Evolutionary conservation across 305 asterid species (phyloP), one percentile per base, ranked within the genome.

Genomic region (Rubia peregrina): DNA sequence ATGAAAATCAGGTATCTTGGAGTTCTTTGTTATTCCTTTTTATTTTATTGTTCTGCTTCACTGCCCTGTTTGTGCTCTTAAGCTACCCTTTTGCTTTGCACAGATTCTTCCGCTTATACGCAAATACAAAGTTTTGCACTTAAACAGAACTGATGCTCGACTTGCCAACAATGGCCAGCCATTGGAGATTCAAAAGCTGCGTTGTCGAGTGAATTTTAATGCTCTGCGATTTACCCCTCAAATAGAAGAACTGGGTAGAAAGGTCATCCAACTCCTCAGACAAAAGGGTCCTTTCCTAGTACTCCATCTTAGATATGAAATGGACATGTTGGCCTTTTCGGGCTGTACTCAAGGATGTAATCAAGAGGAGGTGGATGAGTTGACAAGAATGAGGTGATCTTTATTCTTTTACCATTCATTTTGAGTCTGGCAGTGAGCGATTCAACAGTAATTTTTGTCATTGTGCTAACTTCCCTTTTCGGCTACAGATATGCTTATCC

Each of bases 311-410:
- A 84, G 98, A 82, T 91, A 88, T 49, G 98, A 91, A 87, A 91
- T 91, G 98, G 98, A 91, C 70, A 91, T 89, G 98, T 67, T 91
- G 83, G 89, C 98, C 17, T 91, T 91, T 74, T 85, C 98, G 26
- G 96, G 98, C 48, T 91, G 98, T 68, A 85, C 90, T 59, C 89
- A 60, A 74, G 98, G 98, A 70, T 89, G 94, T 89, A 86, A 79
- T 55, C 26, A 24, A 24, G 26, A 24, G 26, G 98, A 91, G 83
- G 89, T 85, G 63, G 63, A 64, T 24, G 26, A 24, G 26, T 24
- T 24, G 26, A 24, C 26, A 24, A 24, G 26, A 24, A 24, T 24
- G 26, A 24, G 26, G 26, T 24, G 26, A 24, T 24, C 26, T 24
- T 24, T 24, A 24, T 24, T 24, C 26, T 24, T 0, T 24, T 24